These are phyloP conservation scores for Melanopsichium pennsylvanicum DNA, from an alignment of 1,284 basidiomycete genomes.

Conservation along the genomic window DNA sequence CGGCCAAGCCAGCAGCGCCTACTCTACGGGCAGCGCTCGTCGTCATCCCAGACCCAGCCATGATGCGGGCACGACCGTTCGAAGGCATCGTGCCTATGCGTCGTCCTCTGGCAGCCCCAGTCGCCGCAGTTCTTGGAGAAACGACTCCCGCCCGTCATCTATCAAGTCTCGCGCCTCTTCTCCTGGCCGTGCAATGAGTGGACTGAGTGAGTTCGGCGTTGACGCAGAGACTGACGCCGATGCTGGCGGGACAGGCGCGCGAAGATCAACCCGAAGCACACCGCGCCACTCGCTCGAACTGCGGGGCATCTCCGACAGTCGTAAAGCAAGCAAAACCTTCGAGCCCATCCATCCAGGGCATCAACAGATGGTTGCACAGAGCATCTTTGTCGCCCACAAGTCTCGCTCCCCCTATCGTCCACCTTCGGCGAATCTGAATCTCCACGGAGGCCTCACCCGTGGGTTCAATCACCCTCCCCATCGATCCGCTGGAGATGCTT, in stretches of 20 bases:
- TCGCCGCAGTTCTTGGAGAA: constrained; percentile 29
- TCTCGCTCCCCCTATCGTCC: constrained; percentile 56
- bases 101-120: constrained; percentile 44
- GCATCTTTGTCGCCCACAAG: constrained; percentile 59
- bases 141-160: constrained; percentile 40
- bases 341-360: constrained; percentile 12
- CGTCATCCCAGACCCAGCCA: constrained; percentile 39
- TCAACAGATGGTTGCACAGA: constrained; percentile 28
- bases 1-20: constrained; percentile 32
- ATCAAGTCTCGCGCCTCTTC: constrained; percentile 42
- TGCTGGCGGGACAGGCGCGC: constrained; percentile 1
- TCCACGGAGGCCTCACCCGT: constrained; percentile 37
- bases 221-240: constrained; percentile 14
- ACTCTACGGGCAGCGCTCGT: constrained; percentile 46
- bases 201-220: constrained; percentile 20
- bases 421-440: constrained; percentile 53
- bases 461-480: constrained; percentile 1
- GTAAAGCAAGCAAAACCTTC: constrained; percentile 2
- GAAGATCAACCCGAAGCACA: constrained; percentile 29
- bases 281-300: constrained; percentile 39
- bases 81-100: constrained; percentile 47
- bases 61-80: constrained; percentile 53
- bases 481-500: neutral
- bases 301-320: constrained; percentile 14
- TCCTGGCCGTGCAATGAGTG: constrained; percentile 22